Evolutionary conservation across 139 green algal species (phyloP).

Genomic region (Penium margaritaceum): DNA sequence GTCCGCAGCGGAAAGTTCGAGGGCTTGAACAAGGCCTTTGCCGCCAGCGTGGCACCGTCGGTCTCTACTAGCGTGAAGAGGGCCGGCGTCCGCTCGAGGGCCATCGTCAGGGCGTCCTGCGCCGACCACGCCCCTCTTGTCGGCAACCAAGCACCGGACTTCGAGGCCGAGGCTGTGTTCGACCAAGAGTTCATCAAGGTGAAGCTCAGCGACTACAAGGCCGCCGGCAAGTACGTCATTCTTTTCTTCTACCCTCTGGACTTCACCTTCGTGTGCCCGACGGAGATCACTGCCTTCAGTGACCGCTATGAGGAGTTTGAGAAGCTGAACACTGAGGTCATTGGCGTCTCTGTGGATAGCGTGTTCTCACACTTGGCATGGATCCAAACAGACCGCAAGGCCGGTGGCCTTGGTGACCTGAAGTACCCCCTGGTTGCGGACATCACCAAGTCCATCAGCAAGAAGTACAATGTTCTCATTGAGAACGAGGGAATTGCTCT

Average conservation of each 20-base stretch:
- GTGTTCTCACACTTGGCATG: conserved; percentile 93
- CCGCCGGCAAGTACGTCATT: conserved; percentile 89
- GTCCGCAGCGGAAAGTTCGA: too few species aligned
- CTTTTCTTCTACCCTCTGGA: conserved; percentile 97
- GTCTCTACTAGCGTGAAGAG: too few species aligned
- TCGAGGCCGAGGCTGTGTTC: conserved; percentile 78
- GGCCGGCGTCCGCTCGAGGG: too few species aligned
- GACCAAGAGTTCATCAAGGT: conserved; percentile 91
- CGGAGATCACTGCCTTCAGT: conserved; percentile 95
- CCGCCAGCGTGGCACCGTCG: too few species aligned
- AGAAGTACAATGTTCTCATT: conserved; percentile 81
- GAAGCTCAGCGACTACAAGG: conserved; percentile 77
- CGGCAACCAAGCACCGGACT: conserved; percentile 77
- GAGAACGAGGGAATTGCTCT: conserved; percentile 54
- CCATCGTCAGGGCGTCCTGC: too few species aligned
- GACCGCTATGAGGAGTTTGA: conserved; percentile 86
- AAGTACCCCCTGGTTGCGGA: conserved; percentile 93
- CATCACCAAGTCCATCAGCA: conserved; percentile 74
- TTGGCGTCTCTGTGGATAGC: conserved; percentile 50
- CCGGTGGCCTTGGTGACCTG: conserved; percentile 85
- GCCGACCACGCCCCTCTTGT: too few species aligned
- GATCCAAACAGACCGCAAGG: conserved; percentile 79
- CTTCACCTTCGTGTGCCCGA: conserved; percentile 85
- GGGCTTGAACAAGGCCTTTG: too few species aligned
- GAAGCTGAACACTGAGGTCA: conserved; percentile 72